phyloP scores from a whole-genome alignment of 805 yeast genomes.

The Debaryomyces prosopidis region DNA sequence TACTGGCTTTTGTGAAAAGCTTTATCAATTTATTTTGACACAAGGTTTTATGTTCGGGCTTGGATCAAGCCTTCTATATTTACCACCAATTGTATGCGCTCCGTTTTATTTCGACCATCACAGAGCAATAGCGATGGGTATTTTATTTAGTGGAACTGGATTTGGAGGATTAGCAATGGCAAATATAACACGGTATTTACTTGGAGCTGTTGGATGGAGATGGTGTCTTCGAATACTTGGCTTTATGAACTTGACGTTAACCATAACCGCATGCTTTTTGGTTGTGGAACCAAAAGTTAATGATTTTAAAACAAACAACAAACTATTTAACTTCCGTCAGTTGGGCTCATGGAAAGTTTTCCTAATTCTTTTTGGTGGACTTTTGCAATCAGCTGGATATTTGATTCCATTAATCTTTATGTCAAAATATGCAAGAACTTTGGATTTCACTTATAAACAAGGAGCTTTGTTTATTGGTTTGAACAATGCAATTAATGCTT shows the following conservation, averaged over 20 bases:
- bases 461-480: constrained; percentile 37
- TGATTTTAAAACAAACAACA: constrained; percentile 7
- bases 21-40: constrained; percentile 28
- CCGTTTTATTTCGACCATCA: constrained; percentile 29
- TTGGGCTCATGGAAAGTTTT: constrained; percentile 18
- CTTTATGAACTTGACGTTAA: constrained; percentile 18
- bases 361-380: constrained; percentile 19
- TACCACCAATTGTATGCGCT: constrained; percentile 34
- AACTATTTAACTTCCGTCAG: constrained; percentile 11
- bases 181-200: constrained; percentile 22
- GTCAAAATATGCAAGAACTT: constrained; percentile 32
- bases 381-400: constrained; percentile 36
- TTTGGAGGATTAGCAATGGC: constrained; percentile 35
- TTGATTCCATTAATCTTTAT: constrained; percentile 32
- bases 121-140: constrained; percentile 35
- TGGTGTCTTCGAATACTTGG: constrained; percentile 34
- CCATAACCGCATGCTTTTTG: constrained; percentile 13
- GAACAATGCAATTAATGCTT: constrained; percentile 34
- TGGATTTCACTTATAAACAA: constrained; percentile 25
- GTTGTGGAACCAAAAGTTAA: constrained; percentile 12
- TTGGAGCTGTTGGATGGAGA: constrained; percentile 30
- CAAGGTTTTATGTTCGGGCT: constrained; percentile 35
- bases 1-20: constrained; percentile 19
- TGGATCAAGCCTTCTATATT: constrained; percentile 31
- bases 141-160: constrained; percentile 37